Conservation (phyloP, 495 filamentous ascomycete species). For the Aspergillus hancockii region DNA sequence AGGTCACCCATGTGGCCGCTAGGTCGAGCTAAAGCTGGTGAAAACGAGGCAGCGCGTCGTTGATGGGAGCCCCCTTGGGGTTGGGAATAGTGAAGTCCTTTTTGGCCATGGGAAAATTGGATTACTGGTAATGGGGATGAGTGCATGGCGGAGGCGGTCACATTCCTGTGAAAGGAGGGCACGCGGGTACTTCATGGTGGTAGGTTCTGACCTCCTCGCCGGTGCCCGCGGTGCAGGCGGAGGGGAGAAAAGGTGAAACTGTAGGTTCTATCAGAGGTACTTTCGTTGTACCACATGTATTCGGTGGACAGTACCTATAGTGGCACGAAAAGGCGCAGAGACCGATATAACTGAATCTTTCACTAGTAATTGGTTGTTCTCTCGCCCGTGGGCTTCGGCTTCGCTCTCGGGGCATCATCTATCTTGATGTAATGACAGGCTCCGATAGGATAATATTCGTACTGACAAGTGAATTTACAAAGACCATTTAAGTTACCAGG, state of each 20-base stretch:
- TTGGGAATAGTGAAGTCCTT: neutral
- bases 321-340: too few species aligned
- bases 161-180: neutral
- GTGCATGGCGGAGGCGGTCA: neutral
- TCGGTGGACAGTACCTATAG: too few species aligned
- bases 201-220: constrained; percentile 7
- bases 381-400: constrained; percentile 8
- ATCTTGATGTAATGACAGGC: constrained; percentile 19
- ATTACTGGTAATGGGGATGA: neutral
- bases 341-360: too few species aligned
- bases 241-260: too few species aligned
- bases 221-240: too few species aligned
- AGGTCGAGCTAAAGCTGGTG: neutral
- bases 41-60: neutral
- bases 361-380: too few species aligned
- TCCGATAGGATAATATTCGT: constrained; percentile 21
- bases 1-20: neutral
- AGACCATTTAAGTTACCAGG: constrained; percentile 11
- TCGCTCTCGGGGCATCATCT: constrained; percentile 4
- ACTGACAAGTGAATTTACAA: constrained; percentile 18
- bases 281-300: too few species aligned
- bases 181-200: neutral
- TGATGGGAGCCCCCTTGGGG: neutral
- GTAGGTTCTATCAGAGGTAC: too few species aligned
- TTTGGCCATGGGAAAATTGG: neutral